Evolutionary conservation across 768 basidiomycete species (phyloP).

Genomic region (Boletus pseudo-olivaceus): DNA sequence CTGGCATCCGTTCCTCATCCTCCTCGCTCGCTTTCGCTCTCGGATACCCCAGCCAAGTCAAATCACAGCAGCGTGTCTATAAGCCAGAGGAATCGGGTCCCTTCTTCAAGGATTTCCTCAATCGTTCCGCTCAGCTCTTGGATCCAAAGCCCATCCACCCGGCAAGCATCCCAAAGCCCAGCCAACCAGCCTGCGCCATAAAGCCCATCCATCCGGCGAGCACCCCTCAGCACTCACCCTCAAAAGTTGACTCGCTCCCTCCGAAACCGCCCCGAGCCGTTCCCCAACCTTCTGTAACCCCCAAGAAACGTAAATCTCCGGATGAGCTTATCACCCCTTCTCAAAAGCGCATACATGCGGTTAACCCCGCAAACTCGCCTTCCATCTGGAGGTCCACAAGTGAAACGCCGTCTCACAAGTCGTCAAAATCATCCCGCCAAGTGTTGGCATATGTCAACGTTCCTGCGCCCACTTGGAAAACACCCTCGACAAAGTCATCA

Average conservation of each 20-base stretch:
- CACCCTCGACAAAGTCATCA: conserved; percentile 24
- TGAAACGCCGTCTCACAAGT: conserved; percentile 24
- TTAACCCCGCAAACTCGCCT: conserved; percentile 9
- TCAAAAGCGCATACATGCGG: conserved; percentile 51
- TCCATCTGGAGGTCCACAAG: conserved; percentile 13
- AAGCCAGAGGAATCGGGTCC: conserved; percentile 54
- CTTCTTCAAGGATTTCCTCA: conserved; percentile 67
- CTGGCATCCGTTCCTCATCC: conserved; percentile 58
- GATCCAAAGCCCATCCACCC: conserved; percentile 24
- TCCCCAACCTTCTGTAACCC: conserved; percentile 41
- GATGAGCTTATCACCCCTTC: conserved; percentile 60
- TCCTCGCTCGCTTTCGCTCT: conserved; percentile 77
- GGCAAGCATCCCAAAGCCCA: conserved; percentile 9
- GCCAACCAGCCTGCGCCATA: conserved; percentile 10
- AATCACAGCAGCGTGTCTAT: conserved; percentile 33
- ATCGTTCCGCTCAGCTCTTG: conserved; percentile 44
- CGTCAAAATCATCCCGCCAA: conserved; percentile 31
- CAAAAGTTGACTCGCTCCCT: conserved; percentile 15
- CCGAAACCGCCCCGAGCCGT: conserved; percentile 6
- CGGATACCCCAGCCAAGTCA: conserved; percentile 39
- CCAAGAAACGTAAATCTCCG: conserved; percentile 67
- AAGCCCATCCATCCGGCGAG: conserved; percentile 8
- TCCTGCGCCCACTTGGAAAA: conserved; percentile 28
- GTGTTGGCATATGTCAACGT: conserved; percentile 34
- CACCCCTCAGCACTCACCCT: conserved; percentile 18